Evolutionary conservation across 495 filamentous ascomycete genomes (phyloP).

Genomic region (Aspergillus coremiiformis): DNA sequence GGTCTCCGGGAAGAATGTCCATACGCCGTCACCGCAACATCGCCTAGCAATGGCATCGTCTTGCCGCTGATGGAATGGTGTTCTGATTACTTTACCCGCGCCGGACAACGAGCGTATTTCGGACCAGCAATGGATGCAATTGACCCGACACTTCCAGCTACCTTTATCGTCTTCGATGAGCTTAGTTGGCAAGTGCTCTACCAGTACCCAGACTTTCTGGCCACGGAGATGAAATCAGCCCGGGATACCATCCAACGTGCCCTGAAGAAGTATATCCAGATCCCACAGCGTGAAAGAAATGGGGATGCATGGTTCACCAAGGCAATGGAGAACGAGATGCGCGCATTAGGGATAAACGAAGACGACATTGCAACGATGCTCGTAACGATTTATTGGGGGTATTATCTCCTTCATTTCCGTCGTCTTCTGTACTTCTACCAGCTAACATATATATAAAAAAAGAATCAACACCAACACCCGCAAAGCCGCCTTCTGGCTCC

Average conservation of each 20-base stretch:
- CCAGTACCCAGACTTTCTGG: background rate
- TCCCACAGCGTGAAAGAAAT: background rate
- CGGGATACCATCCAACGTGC: background rate
- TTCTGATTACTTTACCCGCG: background rate
- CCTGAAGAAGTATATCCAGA: background rate
- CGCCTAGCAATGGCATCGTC: background rate
- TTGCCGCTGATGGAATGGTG: background rate
- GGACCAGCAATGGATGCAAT: background rate
- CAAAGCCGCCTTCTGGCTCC: background rate
- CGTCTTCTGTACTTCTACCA: too few species aligned
- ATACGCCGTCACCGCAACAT: background rate
- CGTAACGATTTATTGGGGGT: background rate
- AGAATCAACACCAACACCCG: constrained; percentile 1
- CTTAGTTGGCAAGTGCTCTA: background rate
- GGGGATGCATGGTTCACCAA: background rate
- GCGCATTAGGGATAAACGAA: background rate
- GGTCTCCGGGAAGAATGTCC: background rate
- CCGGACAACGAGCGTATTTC: background rate
- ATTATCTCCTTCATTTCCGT: background rate
- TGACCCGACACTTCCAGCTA: background rate
- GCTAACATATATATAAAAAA: background rate
- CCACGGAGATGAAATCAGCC: background rate
- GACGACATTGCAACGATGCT: background rate
- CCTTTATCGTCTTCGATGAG: background rate
- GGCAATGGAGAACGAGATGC: background rate